phyloP scores from a whole-genome alignment of 2,329 filamentous ascomycete species.

The Hymenoscyphus linearis region DNA sequence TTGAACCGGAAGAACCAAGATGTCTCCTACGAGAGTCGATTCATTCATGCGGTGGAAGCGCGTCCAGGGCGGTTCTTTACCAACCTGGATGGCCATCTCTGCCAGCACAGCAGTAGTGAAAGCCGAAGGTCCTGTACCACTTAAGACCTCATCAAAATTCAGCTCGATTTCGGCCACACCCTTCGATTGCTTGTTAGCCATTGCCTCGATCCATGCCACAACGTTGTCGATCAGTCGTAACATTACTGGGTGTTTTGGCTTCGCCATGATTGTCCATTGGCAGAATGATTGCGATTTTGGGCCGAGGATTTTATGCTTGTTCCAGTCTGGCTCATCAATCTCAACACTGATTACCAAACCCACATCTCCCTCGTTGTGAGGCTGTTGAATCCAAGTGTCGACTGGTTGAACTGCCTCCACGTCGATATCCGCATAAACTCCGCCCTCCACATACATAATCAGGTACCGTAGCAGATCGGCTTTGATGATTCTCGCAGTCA shows the following conservation, averaged over 20 bases:
- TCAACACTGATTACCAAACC: slow-evolving; percentile 67
- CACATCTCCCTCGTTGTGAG: slow-evolving; percentile 52
- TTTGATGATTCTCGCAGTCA: slow-evolving; percentile 61
- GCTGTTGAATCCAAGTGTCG: slow-evolving; percentile 53
- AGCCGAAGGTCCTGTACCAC: slow-evolving; percentile 61
- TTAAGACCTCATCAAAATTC: slow-evolving; percentile 66
- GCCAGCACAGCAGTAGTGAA: slow-evolving; percentile 59
- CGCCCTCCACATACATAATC: slow-evolving; percentile 54
- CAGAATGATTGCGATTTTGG: slow-evolving; percentile 65
- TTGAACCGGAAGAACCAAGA: slow-evolving; percentile 63
- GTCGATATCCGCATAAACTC: slow-evolving; percentile 55
- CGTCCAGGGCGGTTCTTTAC: slow-evolving; percentile 50
- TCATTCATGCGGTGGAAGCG: slow-evolving; percentile 59
- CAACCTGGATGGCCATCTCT: slow-evolving; percentile 50
- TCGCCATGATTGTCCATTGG: slow-evolving; percentile 68
- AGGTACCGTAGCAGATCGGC: slow-evolving; percentile 62
- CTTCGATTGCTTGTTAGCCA: slow-evolving; percentile 52
- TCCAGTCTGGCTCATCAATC: slow-evolving; percentile 61
- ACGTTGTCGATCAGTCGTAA: slow-evolving; percentile 62
- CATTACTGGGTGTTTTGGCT: slow-evolving; percentile 62
- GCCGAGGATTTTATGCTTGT: slow-evolving; percentile 57
- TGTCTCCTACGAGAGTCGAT: slow-evolving; percentile 45
- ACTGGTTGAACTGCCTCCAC: slow-evolving; percentile 48
- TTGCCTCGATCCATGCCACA: slow-evolving; percentile 55
- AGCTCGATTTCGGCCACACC: slow-evolving; percentile 53